Evolutionary conservation across 768 basidiomycete genomes (phyloP).

Genomic region (Russula abietina): DNA sequence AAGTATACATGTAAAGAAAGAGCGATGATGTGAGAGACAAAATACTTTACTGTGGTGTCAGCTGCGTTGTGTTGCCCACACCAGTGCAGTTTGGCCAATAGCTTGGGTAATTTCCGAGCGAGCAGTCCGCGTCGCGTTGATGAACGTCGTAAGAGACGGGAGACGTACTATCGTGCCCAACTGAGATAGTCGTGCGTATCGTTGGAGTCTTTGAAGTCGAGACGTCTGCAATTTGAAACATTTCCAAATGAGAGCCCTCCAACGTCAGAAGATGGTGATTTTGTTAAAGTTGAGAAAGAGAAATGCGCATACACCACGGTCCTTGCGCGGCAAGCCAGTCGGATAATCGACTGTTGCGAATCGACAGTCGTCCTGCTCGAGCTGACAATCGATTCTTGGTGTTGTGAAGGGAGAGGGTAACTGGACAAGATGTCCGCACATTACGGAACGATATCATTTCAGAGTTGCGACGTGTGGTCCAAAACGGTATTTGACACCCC

Average conservation of each 20-base stretch:
- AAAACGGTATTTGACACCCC: neutral
- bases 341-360: slow-evolving; percentile 21
- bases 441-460: neutral
- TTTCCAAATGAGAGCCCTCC: neutral
- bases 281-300: neutral
- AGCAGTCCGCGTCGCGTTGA: neutral
- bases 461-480: neutral
- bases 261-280: neutral
- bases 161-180: slow-evolving; percentile 24
- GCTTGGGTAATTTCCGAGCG: neutral
- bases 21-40: neutral
- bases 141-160: neutral
- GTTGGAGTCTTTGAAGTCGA: slow-evolving; percentile 26
- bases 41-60: slow-evolving; percentile 29
- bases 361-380: slow-evolving; percentile 7
- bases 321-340: slow-evolving; percentile 21
- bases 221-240: slow-evolving; percentile 18
- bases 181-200: slow-evolving; percentile 23
- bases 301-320: slow-evolving; percentile 21
- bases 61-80: slow-evolving; percentile 30
- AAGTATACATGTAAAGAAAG: neutral
- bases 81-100: slow-evolving; percentile 31
- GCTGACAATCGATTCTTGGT: neutral
- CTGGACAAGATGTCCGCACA: neutral
- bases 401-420: neutral